Evolutionary conservation across 2,329 filamentous ascomycete species (phyloP).

Genomic region (Phaeosphaeriaceae sp.): DNA sequence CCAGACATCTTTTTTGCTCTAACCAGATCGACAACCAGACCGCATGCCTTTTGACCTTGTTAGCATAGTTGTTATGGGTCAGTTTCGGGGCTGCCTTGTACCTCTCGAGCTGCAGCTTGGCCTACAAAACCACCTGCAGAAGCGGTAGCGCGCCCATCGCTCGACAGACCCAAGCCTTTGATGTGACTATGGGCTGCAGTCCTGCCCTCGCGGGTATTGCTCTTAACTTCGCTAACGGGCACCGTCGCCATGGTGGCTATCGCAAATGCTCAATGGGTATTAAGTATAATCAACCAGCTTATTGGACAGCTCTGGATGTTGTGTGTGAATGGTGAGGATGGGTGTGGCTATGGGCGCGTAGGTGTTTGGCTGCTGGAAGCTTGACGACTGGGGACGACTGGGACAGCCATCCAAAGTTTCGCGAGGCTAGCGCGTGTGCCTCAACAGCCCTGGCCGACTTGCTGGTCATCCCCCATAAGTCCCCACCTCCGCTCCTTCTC

Average conservation of each 20-base stretch:
- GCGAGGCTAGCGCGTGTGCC: constrained; percentile 16
- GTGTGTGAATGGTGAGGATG: not conserved
- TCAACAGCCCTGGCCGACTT: not conserved
- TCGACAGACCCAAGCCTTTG: constrained; percentile 85
- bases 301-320: not conserved
- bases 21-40: constrained; percentile 94
- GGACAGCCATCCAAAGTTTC: constrained; percentile 13
- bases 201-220: constrained; percentile 89
- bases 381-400: constrained; percentile 26
- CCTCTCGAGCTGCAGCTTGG: constrained; percentile 86
- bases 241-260: constrained; percentile 45
- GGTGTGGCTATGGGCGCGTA: constrained; percentile 9
- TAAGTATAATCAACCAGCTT: not conserved
- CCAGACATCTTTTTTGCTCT: constrained; percentile 97
- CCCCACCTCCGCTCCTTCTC: constrained; percentile 2
- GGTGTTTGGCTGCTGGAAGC: constrained; percentile 20
- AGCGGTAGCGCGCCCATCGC: constrained; percentile 82
- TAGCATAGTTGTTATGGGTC: constrained; percentile 9
- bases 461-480: constrained; percentile 1
- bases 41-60: constrained; percentile 72
- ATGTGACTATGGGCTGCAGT: constrained; percentile 98
- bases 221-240: constrained; percentile 81
- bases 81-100: constrained; percentile 49
- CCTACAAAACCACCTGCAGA: constrained; percentile 80
- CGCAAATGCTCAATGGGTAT: constrained; percentile 14